Evolutionary conservation across 169 alveolate genomes (phyloP).

Genomic region (Sarcocystis neurona): DNA sequence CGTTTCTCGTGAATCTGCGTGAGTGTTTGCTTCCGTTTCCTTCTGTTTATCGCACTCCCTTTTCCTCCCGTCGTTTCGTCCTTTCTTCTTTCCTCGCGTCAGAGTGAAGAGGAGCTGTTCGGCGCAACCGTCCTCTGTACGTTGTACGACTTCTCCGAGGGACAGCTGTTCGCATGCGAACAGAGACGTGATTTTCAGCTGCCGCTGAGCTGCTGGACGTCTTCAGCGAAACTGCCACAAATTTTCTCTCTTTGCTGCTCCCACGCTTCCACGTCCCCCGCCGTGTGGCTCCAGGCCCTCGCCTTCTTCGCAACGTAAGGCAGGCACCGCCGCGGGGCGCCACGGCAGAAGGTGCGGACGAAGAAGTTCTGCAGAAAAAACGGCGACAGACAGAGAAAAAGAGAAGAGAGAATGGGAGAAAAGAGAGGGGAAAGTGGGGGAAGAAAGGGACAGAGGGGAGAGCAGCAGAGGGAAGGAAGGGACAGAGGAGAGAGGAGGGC

Average conservation of each 20-base stretch:
- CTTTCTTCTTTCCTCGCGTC: background rate
- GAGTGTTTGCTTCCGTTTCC: background rate
- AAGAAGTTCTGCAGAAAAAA: too few species aligned
- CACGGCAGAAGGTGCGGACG: too few species aligned
- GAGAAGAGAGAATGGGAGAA: too few species aligned
- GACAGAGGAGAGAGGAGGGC: too few species aligned
- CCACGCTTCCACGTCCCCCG: slow-evolving; percentile 53
- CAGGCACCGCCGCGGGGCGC: too few species aligned
- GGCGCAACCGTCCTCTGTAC: slow-evolving; percentile 52
- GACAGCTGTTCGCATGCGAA: slow-evolving; percentile 54
- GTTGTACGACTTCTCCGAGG: slow-evolving; percentile 54
- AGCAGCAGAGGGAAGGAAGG: too few species aligned
- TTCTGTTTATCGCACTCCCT: background rate
- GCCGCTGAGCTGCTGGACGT: slow-evolving; percentile 44
- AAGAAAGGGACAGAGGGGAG: too few species aligned
- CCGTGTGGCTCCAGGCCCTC: slow-evolving; percentile 56
- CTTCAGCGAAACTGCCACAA: slow-evolving; percentile 33
- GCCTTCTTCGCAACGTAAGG: slow-evolving; percentile 62
- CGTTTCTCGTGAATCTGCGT: background rate
- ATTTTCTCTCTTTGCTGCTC: slow-evolving; percentile 46
- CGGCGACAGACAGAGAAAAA: too few species aligned
- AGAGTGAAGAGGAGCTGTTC: slow-evolving; percentile 58
- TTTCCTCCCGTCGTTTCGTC: background rate
- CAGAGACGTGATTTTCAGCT: slow-evolving; percentile 53
- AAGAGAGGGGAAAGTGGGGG: too few species aligned